Base-by-base conservation (phyloP, 139 green algal species). In the Protoeuglena noctilucae region DNA sequence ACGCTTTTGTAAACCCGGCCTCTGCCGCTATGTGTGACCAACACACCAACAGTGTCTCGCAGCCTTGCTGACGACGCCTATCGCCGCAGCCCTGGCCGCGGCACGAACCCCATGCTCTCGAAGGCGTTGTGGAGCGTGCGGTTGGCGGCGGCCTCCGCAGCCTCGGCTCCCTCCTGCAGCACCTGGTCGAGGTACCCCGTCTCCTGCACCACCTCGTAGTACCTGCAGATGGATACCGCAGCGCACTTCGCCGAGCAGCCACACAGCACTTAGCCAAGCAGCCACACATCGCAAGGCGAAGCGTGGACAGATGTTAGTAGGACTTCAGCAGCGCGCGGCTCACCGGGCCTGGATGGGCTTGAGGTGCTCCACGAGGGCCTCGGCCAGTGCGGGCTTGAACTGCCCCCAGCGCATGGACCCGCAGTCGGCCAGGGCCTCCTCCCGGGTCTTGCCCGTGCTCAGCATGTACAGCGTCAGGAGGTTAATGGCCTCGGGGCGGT, bases 391-490 rank as follows among this genome's bases (percentile, higher is more conserved):
- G 4, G 84, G 83, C 65, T 99, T 99, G 78, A 99, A 99, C 19
- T 80, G 61, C 17, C 91, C 86, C 92, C 92, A 99, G 5, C 72
- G 72, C 74, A 95, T 74, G 48, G 31, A 19, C 1, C 43, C 62
- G 4, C 82, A 70, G 54, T 95, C 87, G 0, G 57, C 48, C 1
- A 73, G 3, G 22, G 84, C 74, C 24, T 64, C 68, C 48, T 87
- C 77, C 43, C 63, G 53, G 25, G 31, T 82, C 63, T 76, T 65
- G 1, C 77, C 82, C 1, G 86, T 88, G 31, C 78, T 60, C n/a
- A 92, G 67, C 65, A 86, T 70, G 64, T 99, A 99, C 48, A 99
- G 87, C 39, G 79, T 84, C 7, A 99, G 63, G 57, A 99, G 78
- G 74, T 99, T 99, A 49, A 51, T 76, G 19, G 81, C 84, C 68